Base-by-base conservation (phyloP, 352 stramenopile species). In the Pythium volutum region DNA sequence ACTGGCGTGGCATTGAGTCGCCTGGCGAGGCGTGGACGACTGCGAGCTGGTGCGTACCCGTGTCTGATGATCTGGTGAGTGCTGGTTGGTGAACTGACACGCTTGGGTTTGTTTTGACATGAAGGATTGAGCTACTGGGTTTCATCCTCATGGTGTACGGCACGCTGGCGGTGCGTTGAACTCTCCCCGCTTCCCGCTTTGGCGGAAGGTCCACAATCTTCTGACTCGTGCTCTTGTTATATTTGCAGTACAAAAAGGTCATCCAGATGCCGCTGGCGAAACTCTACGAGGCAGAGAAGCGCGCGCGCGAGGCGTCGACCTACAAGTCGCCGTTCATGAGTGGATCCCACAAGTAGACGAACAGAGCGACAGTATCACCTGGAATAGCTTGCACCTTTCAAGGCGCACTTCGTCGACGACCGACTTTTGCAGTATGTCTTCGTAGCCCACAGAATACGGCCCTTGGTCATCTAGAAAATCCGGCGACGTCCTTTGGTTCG, bases 71-170 rank as follows among this genome's bases (percentile, higher is more conserved):
- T 16, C 36, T 20, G 14, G 22, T 50, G 6, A 63, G 58, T n/a
- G 18, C 29, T 12, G 27, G 16, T 16, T 54, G 9, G 26, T 27
- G 26, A 26, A 36, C 29, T 43, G 36, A 43, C 36, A 43, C 9
- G 18, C 36, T 18, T 55, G 14, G 16, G 36, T 43, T 16, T 43
- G 0, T 49, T 26, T 20, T 46, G 11, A 26, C 18, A 26, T 26
- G 26, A 25, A 89, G 76, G 77, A 43, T 90, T 39, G 78, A 91
- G 59, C 75, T 91, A 15, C 26, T 73, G 7, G 81, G 84, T 33
- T 91, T 93, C 66, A 62, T 80, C 14, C 62, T 91, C 33, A 89
- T 93, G 79, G 79, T 91, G 7, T 87, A 78, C 52, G 81, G 84
- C 48, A 93, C 81, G 7, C 54, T 91, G 7, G 69, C 84, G 70